Conservation (phyloP, 345 rosid species). For the Ceriops tagal region DNA sequence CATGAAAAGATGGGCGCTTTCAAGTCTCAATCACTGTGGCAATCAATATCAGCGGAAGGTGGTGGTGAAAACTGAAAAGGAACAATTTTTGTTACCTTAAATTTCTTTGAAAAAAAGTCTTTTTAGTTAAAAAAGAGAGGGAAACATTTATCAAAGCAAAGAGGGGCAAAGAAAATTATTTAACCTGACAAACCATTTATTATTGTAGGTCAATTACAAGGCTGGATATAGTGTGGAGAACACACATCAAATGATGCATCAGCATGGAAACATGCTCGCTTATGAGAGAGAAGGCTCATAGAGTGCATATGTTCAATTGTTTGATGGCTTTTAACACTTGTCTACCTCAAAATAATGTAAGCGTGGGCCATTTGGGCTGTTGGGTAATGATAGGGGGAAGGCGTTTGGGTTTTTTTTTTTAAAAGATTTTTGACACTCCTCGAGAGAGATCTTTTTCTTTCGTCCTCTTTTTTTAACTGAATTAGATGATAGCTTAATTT, state of each 20-base stretch:
- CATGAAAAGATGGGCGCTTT: slow-evolving; percentile 91
- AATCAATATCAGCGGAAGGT: slow-evolving; percentile 42
- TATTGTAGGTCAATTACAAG: background rate
- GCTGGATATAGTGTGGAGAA: background rate
- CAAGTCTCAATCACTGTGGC: slow-evolving; percentile 66
- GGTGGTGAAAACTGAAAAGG: slow-evolving; percentile 24
- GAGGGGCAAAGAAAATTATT: background rate
- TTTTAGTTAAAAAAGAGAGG: background rate
- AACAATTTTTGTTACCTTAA: slow-evolving; percentile 2
- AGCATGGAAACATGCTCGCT: slow-evolving; percentile 23
- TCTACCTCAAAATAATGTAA: slow-evolving; percentile 40
- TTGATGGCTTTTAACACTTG: slow-evolving; percentile 17
- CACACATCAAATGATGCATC: slow-evolving; percentile 24
- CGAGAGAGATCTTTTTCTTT: background rate
- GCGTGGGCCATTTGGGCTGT: slow-evolving; percentile 34
- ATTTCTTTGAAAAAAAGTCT: background rate
- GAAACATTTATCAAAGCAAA: background rate
- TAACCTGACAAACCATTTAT: background rate
- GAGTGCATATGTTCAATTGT: background rate
- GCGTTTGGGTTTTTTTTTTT: slow-evolving; percentile 3
- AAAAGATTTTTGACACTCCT: slow-evolving; percentile 9
- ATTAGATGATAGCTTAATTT: slow-evolving; percentile 4
- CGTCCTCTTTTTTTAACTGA: background rate
- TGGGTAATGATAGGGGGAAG: slow-evolving; percentile 38
- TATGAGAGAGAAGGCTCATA: background rate